Evolutionary conservation across 2,329 filamentous ascomycete genomes (phyloP).

Genomic region (Beauveria australis): DNA sequence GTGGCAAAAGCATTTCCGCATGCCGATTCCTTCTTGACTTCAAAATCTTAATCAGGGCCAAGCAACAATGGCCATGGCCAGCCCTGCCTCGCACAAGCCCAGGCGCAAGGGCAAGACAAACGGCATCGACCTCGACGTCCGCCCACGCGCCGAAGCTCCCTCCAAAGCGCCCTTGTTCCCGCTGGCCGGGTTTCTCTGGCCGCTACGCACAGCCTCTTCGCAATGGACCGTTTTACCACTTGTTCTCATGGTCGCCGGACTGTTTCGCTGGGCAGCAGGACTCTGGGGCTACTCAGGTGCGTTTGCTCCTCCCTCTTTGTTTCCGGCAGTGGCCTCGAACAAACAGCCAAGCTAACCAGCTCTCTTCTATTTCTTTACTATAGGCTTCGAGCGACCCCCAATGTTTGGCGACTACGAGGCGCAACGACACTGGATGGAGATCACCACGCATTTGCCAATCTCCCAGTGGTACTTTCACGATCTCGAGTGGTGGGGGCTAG

Average conservation of each 20-base stretch:
- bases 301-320: constrained; percentile 14
- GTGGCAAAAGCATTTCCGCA: neutral
- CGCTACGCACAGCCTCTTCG: constrained; percentile 71
- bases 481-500: constrained; percentile 92
- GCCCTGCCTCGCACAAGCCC: constrained; percentile 49
- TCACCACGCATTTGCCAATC: constrained; percentile 80
- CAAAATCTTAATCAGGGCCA: neutral
- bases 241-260: constrained; percentile 79
- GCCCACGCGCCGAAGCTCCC: constrained; percentile 32
- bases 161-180: constrained; percentile 69
- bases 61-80: constrained; percentile 36
- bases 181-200: constrained; percentile 90
- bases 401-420: constrained; percentile 98
- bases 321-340: neutral
- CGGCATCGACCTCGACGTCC: constrained; percentile 27
- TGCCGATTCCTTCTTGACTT: neutral
- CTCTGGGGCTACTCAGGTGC: constrained; percentile 92
- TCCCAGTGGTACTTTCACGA: constrained; percentile 99
- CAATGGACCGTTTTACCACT: constrained; percentile 89
- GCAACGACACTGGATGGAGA: constrained; percentile 97
- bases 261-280: constrained; percentile 88
- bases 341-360: constrained; percentile 10
- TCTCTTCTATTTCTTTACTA: neutral
- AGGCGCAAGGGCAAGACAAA: constrained; percentile 49
- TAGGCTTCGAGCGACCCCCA: constrained; percentile 72